Evolutionary conservation across 768 basidiomycete genomes (phyloP), one percentile per base, ranked within the genome.

Genomic region (Hypholoma sublateritium): DNA sequence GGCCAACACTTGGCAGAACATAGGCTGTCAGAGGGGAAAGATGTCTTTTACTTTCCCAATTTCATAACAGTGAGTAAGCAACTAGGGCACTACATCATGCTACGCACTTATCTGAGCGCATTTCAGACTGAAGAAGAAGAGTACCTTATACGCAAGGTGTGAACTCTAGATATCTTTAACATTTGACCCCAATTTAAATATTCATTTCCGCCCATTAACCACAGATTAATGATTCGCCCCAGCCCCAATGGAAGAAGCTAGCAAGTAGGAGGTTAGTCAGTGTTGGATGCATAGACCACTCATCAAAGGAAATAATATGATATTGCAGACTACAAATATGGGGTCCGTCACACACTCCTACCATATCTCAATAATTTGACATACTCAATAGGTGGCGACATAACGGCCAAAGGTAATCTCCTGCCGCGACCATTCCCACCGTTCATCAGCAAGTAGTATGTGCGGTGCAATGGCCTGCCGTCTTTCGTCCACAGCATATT

Each of bases 191-290:
- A 45, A 53, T n/a, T 53, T 45, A 44, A 45, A 44, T n/a, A n/a
- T 58, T 53, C 53, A 59, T 60, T 53, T 50, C 32, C 50, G 50
- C 45, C 34, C 42, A 52, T 52, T 36, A 44, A 36, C 32, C 28
- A 53, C 57, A 95, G 94, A 91, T 95, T 58, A 66, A 72, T 39
- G 90, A 90, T 62, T 82, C 86, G 2, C 88, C 93, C n/a, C 84
- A 83, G 63, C 86, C 83, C 24, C 89, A 83, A 67, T 95, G 93
- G 93, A 94, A 87, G 69, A 81, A 78, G 12, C 75, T 92, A 11
- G 75, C 80, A 4, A 89, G 89, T 61, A 80, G 91, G 56, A 79
- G 92, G 84, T 86, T 66, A 62, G 83, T 73, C 46, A 19, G 7
- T 5, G 14, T 41, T 21, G 28, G 12, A 34, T 25, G 16, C 43